These are phyloP conservation scores for Penicillium sp. DNA, from an alignment of 2,329 filamentous ascomycete genomes.

Conservation along the genomic window DNA sequence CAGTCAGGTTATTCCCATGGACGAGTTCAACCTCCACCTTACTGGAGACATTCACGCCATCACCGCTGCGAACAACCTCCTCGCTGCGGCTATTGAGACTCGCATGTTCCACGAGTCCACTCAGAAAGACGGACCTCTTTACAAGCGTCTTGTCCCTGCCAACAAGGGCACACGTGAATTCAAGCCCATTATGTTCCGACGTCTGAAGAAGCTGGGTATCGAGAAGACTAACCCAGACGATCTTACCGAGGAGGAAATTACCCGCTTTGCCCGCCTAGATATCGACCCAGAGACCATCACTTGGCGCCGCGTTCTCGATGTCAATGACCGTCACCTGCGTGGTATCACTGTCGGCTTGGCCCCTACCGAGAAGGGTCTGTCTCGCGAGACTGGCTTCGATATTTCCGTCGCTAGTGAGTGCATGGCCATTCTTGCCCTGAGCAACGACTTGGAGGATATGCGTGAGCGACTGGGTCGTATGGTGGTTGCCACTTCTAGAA, in stretches of 20 bases:
- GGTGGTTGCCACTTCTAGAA: conserved; percentile 85
- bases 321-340: conserved; percentile 92
- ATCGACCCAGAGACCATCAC: conserved; percentile 97
- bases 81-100: conserved; percentile 94
- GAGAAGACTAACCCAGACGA: conserved; percentile 91
- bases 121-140: conserved; percentile 86
- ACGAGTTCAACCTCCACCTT: conserved; percentile 97
- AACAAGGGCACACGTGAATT: conserved; percentile 91
- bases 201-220: conserved; percentile 93
- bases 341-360: conserved; percentile 86
- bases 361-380: conserved; percentile 84
- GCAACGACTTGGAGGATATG: conserved; percentile 83
- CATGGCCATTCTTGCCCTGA: conserved; percentile 96
- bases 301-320: conserved; percentile 92
- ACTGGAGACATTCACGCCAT: conserved; percentile 98
- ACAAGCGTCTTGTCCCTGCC: conserved; percentile 78
- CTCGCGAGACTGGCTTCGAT: conserved; percentile 88
- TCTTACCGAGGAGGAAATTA: conserved; percentile 84
- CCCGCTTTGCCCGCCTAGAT: conserved; percentile 85
- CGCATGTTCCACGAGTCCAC: conserved; percentile 98
- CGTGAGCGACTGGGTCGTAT: conserved; percentile 90
- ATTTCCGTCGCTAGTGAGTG: conserved; percentile 97
- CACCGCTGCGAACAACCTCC: conserved; percentile 92
- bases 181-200: conserved; percentile 84
- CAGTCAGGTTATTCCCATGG: conserved; percentile 99